A percentile compares a stretch with the other conserved stretches of the same genome.
Conservation (phyloP, 73 alveolate species). For the Paramecium primaurelia region DNA sequence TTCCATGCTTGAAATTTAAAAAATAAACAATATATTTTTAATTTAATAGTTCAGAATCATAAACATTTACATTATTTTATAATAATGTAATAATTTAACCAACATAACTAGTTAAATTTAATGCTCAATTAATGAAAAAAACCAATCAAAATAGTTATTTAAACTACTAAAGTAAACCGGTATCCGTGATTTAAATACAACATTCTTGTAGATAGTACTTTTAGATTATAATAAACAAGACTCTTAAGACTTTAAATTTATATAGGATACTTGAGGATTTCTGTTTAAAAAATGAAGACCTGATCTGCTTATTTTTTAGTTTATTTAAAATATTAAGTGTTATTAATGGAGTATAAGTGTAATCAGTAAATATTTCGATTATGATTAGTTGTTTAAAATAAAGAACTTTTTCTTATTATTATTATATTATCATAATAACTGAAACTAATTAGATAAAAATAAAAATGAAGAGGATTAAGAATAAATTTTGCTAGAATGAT, state of each 20-base stretch:
- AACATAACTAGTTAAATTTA: neutral
- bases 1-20: neutral
- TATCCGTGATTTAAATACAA: neutral
- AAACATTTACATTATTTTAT: neutral
- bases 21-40: neutral
- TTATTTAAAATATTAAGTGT: neutral
- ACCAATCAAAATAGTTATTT: neutral
- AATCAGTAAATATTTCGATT: neutral
- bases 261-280: neutral
- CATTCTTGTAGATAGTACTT: too few relatives aligned
- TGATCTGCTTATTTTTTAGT: neutral
- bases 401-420: neutral
- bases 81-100: neutral
- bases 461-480: neutral
- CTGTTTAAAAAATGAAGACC: neutral
- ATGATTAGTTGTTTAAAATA: neutral
- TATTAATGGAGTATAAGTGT: neutral
- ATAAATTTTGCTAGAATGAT: neutral
- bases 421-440: neutral
- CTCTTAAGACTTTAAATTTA: neutral
- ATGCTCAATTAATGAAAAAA: neutral
- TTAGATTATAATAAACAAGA: too few relatives aligned
- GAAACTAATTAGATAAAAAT: neutral
- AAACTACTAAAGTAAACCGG: neutral
- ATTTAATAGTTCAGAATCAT: neutral